Evolutionary conservation across 179 eudicot species (phyloP), one percentile per base, ranked within the genome.

Genomic region (Nepenthes alata): DNA sequence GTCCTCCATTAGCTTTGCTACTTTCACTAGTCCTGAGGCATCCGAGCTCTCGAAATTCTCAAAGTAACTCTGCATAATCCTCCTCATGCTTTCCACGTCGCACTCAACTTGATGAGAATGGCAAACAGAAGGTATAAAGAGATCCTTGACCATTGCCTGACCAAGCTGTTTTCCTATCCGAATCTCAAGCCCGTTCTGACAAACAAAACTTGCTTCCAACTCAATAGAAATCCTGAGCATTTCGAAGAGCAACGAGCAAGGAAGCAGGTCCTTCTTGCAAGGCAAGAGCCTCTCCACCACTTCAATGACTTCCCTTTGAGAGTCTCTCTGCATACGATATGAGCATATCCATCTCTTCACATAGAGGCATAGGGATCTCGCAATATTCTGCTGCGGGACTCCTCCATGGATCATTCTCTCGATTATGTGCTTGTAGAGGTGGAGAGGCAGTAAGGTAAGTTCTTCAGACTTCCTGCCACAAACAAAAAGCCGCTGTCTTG

Each of bases 101-200:
- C 71, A 73, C 60, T 71, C 57, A 16, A 55, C 63, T 47, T 75
- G 76, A 52, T 61, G 74, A 34, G 81, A 72, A 67, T 76, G 76
- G 49, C 79, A 78, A 62, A 62, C 77, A 38, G 77, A 49, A 54
- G 91, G 84, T 58, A 80, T 75, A 11, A 80, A 36, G 11, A 89
- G 79, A 72, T 89, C 91, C 55, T 71, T 63, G 2, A 72, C 78
- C 0, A 75, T 69, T 4, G 81, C 81, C 10, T 49, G 64, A 47
- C 83, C 82, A 34, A 89, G 62, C 37, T 81, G 85, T 60, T 72
- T 85, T 37, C 97, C 95, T 0, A 85, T 77, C 50, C 89, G 76
- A 25, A 53, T 56, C 68, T 87, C 95, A 8, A 84, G 49, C 16
- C 82, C 77, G 8, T 70, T 69, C 59, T 62, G 68, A 52, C 89